These are phyloP conservation scores for Nyctanthes arbortristis DNA, from an alignment of 257 asterid genomes.

Conservation along the genomic window DNA sequence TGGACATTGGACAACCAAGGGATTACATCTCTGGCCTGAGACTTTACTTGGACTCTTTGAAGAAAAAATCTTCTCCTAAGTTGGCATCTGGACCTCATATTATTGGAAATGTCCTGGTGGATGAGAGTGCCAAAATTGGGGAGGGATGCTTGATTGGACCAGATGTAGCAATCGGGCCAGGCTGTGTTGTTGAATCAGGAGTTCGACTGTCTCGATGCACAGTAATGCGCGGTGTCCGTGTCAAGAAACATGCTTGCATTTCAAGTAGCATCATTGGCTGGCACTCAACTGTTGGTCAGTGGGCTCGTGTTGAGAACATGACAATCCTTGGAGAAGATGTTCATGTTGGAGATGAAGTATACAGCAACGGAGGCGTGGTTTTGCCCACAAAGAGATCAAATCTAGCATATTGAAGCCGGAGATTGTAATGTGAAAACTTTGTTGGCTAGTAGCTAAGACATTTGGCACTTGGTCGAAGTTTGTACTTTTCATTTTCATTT, in stretches of 20 bases:
- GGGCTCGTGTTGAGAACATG: slow-evolving; percentile 98
- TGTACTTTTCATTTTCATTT: background rate
- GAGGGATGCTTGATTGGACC: slow-evolving; percentile 94
- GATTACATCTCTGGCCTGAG: slow-evolving; percentile 83
- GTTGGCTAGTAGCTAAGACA: slow-evolving; percentile 22
- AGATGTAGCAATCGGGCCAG: slow-evolving; percentile 88
- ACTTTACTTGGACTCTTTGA: slow-evolving; percentile 69
- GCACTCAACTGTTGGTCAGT: slow-evolving; percentile 91
- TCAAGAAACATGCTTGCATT: slow-evolving; percentile 80
- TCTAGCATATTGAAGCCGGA: slow-evolving; percentile 84
- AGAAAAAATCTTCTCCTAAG: slow-evolving; percentile 60
- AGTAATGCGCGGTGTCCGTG: slow-evolving; percentile 83
- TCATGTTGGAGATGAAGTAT: slow-evolving; percentile 81
- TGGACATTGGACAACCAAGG: slow-evolving; percentile 96
- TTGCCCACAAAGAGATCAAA: slow-evolving; percentile 92
- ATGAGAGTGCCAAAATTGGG: slow-evolving; percentile 73
- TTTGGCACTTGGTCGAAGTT: background rate
- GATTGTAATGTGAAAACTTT: slow-evolving; percentile 68
- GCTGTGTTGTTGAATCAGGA: slow-evolving; percentile 78
- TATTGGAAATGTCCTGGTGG: slow-evolving; percentile 74
- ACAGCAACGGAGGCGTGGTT: slow-evolving; percentile 85
- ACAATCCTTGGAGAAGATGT: slow-evolving; percentile 87
- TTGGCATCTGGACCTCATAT: slow-evolving; percentile 63
- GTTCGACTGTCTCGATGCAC: slow-evolving; percentile 92
- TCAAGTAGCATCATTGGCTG: slow-evolving; percentile 86